Percentiles rank a stretch among this genome's conserved stretches.
Evolutionary conservation across 805 yeast species (phyloP).

Genomic region (Saccharomycopsis schoenii): DNA sequence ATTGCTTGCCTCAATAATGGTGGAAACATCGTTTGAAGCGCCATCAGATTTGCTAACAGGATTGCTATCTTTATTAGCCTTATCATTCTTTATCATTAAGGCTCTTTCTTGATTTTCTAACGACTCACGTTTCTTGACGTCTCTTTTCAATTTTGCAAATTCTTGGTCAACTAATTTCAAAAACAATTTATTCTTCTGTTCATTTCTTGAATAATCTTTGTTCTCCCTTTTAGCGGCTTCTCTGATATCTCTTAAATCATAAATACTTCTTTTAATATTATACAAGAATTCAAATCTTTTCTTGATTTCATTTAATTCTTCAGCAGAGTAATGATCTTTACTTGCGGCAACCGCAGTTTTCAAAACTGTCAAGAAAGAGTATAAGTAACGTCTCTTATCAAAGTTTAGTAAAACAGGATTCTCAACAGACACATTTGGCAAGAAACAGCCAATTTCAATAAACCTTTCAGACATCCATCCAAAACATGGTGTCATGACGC

Average conservation of each 20-base stretch:
- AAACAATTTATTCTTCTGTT: constrained; percentile 34
- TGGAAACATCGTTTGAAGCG: background rate
- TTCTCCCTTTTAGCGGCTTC: constrained; percentile 38
- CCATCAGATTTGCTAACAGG: background rate
- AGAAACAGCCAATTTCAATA: constrained; percentile 61
- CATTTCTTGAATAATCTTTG: constrained; percentile 28
- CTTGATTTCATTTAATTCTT: constrained; percentile 24
- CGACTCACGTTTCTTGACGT: constrained; percentile 35
- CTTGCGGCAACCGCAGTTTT: constrained; percentile 29
- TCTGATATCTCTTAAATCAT: constrained; percentile 28
- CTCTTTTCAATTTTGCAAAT: constrained; percentile 42
- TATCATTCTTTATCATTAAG: background rate
- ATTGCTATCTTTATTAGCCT: background rate
- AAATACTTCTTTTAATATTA: constrained; percentile 32
- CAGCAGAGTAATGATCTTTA: constrained; percentile 16
- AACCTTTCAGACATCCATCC: constrained; percentile 87
- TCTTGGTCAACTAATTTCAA: constrained; percentile 38
- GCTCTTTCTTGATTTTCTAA: constrained; percentile 30
- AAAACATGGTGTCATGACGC: constrained; percentile 65
- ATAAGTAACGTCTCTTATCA: constrained; percentile 68
- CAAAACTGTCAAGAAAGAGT: constrained; percentile 45
- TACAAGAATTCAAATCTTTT: constrained; percentile 44
- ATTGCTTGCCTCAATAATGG: background rate
- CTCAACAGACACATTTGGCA: constrained; percentile 68
- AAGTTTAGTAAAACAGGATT: constrained; percentile 65